Base-by-base conservation (phyloP, 306 rosid species). In the Hylodesmum podocarpum region DNA sequence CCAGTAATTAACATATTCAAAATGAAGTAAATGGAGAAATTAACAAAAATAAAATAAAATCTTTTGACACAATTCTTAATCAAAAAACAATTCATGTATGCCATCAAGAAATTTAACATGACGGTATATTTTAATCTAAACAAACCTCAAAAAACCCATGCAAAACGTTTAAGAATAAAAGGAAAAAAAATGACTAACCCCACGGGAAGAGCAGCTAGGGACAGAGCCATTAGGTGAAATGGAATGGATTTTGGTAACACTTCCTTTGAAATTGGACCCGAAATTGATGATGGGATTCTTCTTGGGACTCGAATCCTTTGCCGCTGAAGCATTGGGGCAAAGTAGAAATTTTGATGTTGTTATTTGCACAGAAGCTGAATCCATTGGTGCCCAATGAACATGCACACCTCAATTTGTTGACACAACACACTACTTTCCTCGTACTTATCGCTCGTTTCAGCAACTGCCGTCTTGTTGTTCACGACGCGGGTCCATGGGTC, bases 161-260 rank as follows among this genome's bases (percentile, higher is more conserved):
- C 8, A 44, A 15, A 13, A 29, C 1, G 3, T 4, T 50, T 6
- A 21, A 39, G 10, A 5, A 12, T 8, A 1, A 15, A 36, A 21
- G 14, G n/a, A n/a, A 10, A 75, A 14, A 25, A 28, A 1, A 54
- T 2, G 12, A 85, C 93, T 72, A 18, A 93, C 91, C 90, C 77
- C 76, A 43, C 31, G 78, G 0, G 89, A 87, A 81, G 84, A 46
- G 41, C 81, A 72, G 59, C 64, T 51, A 80, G 87, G 72, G 62
- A 72, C 88, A 40, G 90, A 85, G 70, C 91, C 90, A 71, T 86
- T 86, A 22, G 85, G 58, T 14, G 86, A 83, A 63, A 89, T 6
- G 21, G 85, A 88, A 46, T 44, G 80, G 51, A 83, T 9, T 70
- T 37, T 91, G 54, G 75, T 37, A 18, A 66, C 14, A 65, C 34